Evolutionary conservation across 2,329 filamentous ascomycete species (phyloP).

Genomic region (Colletotrichum tanaceti): DNA sequence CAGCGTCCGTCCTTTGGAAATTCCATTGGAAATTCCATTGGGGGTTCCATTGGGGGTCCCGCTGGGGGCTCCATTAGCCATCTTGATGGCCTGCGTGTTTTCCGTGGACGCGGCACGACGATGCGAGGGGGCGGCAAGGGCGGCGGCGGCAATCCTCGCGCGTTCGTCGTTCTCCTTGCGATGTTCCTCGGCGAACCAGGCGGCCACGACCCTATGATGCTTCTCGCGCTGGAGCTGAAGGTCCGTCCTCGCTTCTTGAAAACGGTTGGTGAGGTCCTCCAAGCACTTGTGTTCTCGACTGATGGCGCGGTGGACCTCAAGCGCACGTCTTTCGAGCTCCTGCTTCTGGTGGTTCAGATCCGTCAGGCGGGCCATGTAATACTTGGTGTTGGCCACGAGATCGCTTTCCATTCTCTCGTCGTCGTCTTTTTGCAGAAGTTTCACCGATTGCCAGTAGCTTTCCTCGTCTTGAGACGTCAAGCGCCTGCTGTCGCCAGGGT

Average conservation of each 20-base stretch:
- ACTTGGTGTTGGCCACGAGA: constrained; percentile 20
- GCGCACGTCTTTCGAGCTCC: constrained; percentile 30
- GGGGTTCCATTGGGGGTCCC: too few species aligned
- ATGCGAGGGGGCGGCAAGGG: constrained; percentile 17
- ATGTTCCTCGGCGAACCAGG: constrained; percentile 20
- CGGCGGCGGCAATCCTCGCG: constrained; percentile 31
- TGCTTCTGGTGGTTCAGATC: constrained; percentile 24
- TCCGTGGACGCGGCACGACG: not conserved
- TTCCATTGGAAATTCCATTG: too few species aligned
- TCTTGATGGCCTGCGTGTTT: constrained; percentile 8
- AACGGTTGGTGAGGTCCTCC: constrained; percentile 18
- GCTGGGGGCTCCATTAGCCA: not conserved
- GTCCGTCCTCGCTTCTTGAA: constrained; percentile 5
- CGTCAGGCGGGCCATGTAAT: constrained; percentile 1
- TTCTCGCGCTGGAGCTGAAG: constrained; percentile 1
- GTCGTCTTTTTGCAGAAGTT: constrained; percentile 13
- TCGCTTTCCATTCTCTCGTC: constrained; percentile 16
- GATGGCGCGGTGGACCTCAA: constrained; percentile 25
- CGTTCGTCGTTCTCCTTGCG: constrained; percentile 15
- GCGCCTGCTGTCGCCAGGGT: constrained; percentile 21
- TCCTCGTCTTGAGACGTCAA: constrained; percentile 30
- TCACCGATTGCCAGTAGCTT: constrained; percentile 30
- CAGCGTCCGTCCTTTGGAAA: too few species aligned
- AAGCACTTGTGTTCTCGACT: constrained; percentile 22
- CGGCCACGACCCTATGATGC: not conserved